Evolutionary conservation across 2,329 filamentous ascomycete genomes (phyloP).

Genomic region (Bipolaris cookei): DNA sequence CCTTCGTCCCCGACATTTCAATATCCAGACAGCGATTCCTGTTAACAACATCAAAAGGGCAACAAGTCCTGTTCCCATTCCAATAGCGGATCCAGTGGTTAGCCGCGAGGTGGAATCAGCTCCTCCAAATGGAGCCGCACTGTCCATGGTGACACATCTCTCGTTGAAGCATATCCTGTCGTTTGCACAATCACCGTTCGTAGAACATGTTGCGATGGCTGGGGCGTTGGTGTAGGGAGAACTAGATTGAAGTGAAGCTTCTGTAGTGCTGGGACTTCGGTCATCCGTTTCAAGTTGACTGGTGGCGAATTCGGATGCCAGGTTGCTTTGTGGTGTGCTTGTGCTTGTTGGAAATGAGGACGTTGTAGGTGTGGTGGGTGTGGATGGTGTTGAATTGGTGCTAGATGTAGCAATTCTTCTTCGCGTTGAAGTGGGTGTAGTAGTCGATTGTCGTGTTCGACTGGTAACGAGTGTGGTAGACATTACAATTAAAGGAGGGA

Average conservation of each 20-base stretch:
- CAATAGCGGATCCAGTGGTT: slow-evolving; percentile 31
- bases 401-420: slow-evolving; percentile 11
- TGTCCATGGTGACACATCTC: slow-evolving; percentile 25
- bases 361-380: not conserved
- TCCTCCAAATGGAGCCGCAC: slow-evolving; percentile 30
- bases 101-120: slow-evolving; percentile 23
- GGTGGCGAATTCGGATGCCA: slow-evolving; percentile 13
- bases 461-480: slow-evolving; percentile 27
- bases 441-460: slow-evolving; percentile 11
- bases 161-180: slow-evolving; percentile 32
- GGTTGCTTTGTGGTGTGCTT: slow-evolving; percentile 3
- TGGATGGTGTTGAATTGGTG: not conserved
- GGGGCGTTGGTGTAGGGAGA: slow-evolving; percentile 8
- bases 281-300: slow-evolving; percentile 23
- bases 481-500: slow-evolving; percentile 36
- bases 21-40: slow-evolving; percentile 33
- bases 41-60: slow-evolving; percentile 28
- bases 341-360: slow-evolving; percentile 10
- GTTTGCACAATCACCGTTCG: slow-evolving; percentile 34
- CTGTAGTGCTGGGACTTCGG: slow-evolving; percentile 5
- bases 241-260: not conserved
- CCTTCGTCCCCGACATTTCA: slow-evolving; percentile 23
- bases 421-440: slow-evolving; percentile 14
- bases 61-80: slow-evolving; percentile 37
- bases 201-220: slow-evolving; percentile 27